Evolutionary conservation across 2,329 filamentous ascomycete genomes (phyloP).

Genomic region (Colletotrichum siamense): DNA sequence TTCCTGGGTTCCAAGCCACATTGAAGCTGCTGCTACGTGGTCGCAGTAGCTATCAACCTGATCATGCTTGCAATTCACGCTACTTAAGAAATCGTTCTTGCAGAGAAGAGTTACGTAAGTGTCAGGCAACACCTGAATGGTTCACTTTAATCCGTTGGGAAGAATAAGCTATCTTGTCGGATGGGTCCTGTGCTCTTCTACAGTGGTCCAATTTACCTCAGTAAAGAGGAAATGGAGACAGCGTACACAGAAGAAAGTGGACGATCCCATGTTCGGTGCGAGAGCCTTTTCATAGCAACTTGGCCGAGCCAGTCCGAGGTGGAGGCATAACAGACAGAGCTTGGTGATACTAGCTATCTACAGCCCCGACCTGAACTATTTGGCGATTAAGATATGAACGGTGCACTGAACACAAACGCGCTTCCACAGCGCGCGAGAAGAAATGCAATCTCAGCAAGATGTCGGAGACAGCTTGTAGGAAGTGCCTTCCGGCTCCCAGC

Average conservation of each 20-base stretch:
- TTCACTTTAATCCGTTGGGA: not conserved
- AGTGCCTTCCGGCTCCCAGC: not conserved
- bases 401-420: not conserved
- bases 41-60: not conserved
- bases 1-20: not conserved
- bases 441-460: not conserved
- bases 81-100: not conserved
- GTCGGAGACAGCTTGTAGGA: not conserved
- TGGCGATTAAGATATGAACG: accelerated
- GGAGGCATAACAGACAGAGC: not conserved
- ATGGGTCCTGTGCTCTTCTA: not conserved
- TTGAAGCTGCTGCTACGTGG: not conserved
- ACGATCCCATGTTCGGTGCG: not conserved
- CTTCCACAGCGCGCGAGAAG: not conserved
- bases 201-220: not conserved
- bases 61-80: not conserved
- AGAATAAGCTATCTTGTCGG: not conserved
- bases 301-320: not conserved
- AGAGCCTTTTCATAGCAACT: not conserved
- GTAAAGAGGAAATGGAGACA: not conserved
- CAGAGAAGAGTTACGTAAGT: not conserved
- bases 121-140: not conserved
- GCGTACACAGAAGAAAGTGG: not conserved
- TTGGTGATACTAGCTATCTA: not conserved
- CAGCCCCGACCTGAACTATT: not conserved